Percentiles rank a stretch among this genome's conserved stretches.
These are phyloP conservation scores for Venturia carpophila DNA, from an alignment of 2,329 filamentous ascomycete genomes.

Conservation along the genomic window DNA sequence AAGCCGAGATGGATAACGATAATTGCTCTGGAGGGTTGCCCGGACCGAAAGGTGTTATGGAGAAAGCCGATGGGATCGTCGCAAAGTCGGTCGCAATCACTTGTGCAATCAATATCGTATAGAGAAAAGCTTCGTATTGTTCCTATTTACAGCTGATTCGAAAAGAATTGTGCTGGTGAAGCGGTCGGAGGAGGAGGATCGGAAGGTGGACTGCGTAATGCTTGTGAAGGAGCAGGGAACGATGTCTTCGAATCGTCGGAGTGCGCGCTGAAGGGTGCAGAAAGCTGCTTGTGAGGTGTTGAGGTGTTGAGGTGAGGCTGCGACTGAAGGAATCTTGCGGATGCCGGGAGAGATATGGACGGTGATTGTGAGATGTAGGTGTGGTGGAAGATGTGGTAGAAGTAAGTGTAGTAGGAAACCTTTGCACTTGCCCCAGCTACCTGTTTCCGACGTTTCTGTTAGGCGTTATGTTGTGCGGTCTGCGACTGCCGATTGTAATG, in stretches of 20 bases:
- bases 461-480: neutral
- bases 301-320: constrained; percentile 4
- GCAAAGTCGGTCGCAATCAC: constrained; percentile 1
- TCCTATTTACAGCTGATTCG: constrained; percentile 18
- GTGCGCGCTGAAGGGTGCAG: neutral
- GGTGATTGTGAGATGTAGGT: neutral
- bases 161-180: constrained; percentile 14
- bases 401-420: constrained; percentile 9
- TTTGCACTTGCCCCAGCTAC: constrained; percentile 10
- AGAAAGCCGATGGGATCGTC: neutral
- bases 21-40: neutral
- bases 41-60: neutral
- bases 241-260: constrained; percentile 4
- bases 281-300: constrained; percentile 6
- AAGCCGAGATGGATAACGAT: neutral
- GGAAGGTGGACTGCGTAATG: neutral
- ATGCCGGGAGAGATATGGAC: neutral
- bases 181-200: constrained; percentile 15
- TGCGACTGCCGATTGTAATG: neutral
- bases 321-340: neutral
- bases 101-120: neutral
- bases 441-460: neutral
- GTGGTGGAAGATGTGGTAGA: neutral
- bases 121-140: constrained; percentile 12
- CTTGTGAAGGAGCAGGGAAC: constrained; percentile 13